phyloP scores from a whole-genome alignment of 1,284 basidiomycete species.

The Trichosporon faecale region DNA sequence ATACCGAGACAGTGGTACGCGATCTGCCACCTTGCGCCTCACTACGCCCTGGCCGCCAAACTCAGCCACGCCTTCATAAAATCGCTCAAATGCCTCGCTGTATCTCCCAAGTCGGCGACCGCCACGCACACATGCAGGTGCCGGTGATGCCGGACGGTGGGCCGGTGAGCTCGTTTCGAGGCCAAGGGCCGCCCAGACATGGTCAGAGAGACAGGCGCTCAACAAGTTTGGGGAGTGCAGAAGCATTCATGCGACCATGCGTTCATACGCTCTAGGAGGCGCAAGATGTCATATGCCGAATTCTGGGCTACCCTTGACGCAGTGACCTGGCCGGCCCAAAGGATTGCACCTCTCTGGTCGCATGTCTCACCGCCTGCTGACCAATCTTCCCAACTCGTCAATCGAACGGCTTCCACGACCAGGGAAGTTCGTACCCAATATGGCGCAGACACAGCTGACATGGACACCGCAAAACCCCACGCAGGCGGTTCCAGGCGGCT shows the following conservation, averaged over 20 bases:
- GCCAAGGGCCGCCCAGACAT: background rate
- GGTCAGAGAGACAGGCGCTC: too few species aligned
- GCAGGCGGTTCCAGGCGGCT: background rate
- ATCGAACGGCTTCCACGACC: too few species aligned
- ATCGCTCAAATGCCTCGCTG: background rate
- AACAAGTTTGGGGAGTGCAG: background rate
- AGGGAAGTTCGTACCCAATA: too few species aligned
- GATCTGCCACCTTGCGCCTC: background rate
- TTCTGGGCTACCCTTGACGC: too few species aligned
- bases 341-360: too few species aligned
- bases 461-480: background rate
- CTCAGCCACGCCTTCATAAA: background rate
- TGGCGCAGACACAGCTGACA: too few species aligned
- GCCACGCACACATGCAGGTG: background rate
- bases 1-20: background rate
- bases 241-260: background rate
- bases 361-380: too few species aligned
- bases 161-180: background rate
- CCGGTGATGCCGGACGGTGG: background rate
- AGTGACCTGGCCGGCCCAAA: too few species aligned
- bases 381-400: too few species aligned
- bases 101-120: background rate
- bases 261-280: background rate
- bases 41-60: background rate
- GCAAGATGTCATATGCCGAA: too few species aligned